Base-by-base conservation (phyloP, 2,329 filamentous ascomycete genomes). In the Colletotrichum musicola region DNA sequence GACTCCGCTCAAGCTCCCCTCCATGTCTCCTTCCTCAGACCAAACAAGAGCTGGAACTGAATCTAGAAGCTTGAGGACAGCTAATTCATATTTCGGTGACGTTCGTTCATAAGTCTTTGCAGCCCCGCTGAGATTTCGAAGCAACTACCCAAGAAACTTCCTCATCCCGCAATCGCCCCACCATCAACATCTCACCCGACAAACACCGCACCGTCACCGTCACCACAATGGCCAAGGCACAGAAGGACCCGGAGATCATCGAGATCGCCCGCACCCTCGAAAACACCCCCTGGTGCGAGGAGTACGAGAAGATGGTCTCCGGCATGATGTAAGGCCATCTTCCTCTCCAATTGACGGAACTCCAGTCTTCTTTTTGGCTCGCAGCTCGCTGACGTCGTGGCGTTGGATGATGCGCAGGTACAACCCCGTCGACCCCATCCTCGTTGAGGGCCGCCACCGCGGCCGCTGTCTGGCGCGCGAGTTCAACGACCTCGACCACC, bases 401-500 rank as follows among this genome's bases (percentile, higher is more conserved):
- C 30, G 30, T 35, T 35, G 30, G 30, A 4, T 2, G 22, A 25
- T 25, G 22, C 22, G 30, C 30, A 86, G 84, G 38, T 88, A 88
- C 73, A 78, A 86, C 68, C 76, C 82, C 3, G 77, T 82, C 18
- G 78, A 76, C 0, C 84, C 84, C 0, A 77, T 83, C 22, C 79
- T 89, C 20, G 74, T 78, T 22, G 74, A 77, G 9, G 82, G 80
- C 1, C 83, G 86, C 38, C 84, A 85, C 73, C 79, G 80, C 7
- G 81, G 80, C 1, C 82, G 86, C 27, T 84, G 85, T 73, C 79
- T 80, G 46, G 84, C 85, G 1, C 82, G 86, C 3, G 80, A 80
- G 44, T 82, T 85, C 69, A 82, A 82, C 72, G 82, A 86, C 69
- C 81, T 83, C 66, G 89, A 85, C 79, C 89, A 88, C 75, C 82